Conservation (phyloP, 345 rosid genomes). For the Brassica incana region DNA sequence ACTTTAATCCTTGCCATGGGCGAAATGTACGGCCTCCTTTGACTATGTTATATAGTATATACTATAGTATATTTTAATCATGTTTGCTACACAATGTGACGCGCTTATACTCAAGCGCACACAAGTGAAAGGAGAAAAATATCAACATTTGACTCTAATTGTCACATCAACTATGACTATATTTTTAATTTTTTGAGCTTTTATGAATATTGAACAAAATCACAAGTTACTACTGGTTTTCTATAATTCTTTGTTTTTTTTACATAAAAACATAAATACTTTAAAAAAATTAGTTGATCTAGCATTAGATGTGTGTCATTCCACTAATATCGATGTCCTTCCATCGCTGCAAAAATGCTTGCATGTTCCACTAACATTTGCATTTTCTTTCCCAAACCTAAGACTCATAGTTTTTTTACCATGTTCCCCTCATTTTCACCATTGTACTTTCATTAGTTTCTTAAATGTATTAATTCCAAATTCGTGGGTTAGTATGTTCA, state of each 20-base stretch:
- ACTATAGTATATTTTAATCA: no score
- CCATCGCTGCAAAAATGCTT: slow-evolving; percentile 37
- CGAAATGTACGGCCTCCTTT: no score
- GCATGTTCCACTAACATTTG: slow-evolving; percentile 39
- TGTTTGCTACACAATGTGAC: no score
- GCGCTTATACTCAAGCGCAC: no score
- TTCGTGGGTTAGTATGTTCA: not conserved
- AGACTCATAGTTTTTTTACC: slow-evolving; percentile 13
- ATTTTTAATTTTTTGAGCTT: no score
- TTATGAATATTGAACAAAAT: no score
- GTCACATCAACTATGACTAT: no score
- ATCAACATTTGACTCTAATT: no score
- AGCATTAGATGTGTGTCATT: slow-evolving; percentile 2
- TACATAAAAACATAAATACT: not conserved
- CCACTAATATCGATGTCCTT: slow-evolving; percentile 32
- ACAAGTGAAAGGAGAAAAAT: no score
- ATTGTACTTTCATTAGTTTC: not conserved
- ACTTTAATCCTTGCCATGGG: no score
- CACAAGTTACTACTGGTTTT: not conserved
- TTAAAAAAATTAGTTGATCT: not conserved
- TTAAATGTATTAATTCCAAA: not conserved
- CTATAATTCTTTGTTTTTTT: not conserved
- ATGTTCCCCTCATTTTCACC: slow-evolving; percentile 19
- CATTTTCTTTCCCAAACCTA: slow-evolving; percentile 34
- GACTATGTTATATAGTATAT: no score